phyloP scores from a whole-genome alignment of 2,329 filamentous ascomycete genomes.

The Incumbomyces lentus region DNA sequence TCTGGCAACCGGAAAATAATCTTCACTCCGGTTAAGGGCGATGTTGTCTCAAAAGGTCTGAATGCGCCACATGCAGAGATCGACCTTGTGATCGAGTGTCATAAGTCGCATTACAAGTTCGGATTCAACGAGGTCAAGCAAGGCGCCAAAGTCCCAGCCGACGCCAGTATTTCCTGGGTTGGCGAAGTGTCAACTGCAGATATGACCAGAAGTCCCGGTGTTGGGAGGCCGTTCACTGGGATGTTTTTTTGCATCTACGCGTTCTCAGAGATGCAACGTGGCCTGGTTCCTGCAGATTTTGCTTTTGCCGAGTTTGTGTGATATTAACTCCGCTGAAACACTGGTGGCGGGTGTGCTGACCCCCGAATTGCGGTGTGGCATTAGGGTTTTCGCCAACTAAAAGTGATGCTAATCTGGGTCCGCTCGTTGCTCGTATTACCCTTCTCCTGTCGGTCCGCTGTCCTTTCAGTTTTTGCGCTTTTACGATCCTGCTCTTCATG shows the following conservation, averaged over 20 bases:
- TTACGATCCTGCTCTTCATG: too few species aligned
- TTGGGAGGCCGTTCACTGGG: conserved; percentile 35
- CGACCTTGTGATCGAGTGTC: conserved; percentile 25
- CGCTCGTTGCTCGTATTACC: too few species aligned
- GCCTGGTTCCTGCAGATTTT: conserved; percentile 34
- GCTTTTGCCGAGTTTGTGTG: conserved; percentile 22
- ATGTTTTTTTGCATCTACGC: conserved; percentile 40
- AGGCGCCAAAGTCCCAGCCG: background rate
- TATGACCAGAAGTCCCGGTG: conserved; percentile 28
- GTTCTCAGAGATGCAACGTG: conserved; percentile 32
- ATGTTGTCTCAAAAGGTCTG: conserved; percentile 13
- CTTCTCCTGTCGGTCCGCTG: too few species aligned
- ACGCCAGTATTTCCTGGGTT: conserved; percentile 20
- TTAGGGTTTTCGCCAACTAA: too few species aligned
- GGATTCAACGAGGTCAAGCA: conserved; percentile 19
- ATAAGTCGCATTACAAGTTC: conserved; percentile 22
- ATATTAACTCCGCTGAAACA: too few species aligned
- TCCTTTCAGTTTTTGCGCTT: too few species aligned
- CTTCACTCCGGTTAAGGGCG: conserved; percentile 20
- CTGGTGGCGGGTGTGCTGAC: too few species aligned
- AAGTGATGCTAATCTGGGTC: too few species aligned
- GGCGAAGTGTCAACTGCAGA: conserved; percentile 24
- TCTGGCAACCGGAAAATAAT: conserved; percentile 20
- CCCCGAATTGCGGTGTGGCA: too few species aligned
- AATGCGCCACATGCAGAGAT: conserved; percentile 15